Evolutionary conservation across 2,329 filamentous ascomycete species (phyloP).

Genomic region (Fusarium zealandicum): DNA sequence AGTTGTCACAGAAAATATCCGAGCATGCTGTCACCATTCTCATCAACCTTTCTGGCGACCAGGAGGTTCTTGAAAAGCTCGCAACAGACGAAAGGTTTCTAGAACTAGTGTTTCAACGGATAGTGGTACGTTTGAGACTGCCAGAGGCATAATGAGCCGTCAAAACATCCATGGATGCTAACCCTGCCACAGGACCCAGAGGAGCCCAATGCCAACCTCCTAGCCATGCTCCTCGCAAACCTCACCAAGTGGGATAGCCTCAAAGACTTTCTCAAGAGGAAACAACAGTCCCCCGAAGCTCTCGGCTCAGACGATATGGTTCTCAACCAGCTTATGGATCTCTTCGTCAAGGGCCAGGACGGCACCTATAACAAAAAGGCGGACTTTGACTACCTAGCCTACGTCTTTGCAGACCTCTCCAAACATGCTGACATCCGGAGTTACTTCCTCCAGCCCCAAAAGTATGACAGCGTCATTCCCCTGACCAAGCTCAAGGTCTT

Average conservation of each 20-base stretch:
- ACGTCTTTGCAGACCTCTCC: conserved; percentile 91
- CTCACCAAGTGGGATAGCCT: conserved; percentile 81
- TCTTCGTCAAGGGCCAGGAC: conserved; percentile 91
- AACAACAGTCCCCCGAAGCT: conserved; percentile 71
- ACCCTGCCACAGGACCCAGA: conserved; percentile 63
- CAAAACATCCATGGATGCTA: not conserved
- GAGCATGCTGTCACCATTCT: conserved; percentile 91
- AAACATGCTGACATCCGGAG: conserved; percentile 78
- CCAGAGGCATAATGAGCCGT: no score
- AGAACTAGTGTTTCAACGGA: conserved; percentile 72
- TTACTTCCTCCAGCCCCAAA: conserved; percentile 76
- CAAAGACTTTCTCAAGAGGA: conserved; percentile 71
- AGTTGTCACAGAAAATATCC: conserved; percentile 74
- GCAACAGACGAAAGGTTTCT: conserved; percentile 83
- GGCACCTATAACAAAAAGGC: conserved; percentile 84
- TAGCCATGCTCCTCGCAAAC: conserved; percentile 94
- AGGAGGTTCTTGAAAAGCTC: conserved; percentile 75
- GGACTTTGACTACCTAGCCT: conserved; percentile 91
- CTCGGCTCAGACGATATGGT: conserved; percentile 76
- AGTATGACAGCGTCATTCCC: conserved; percentile 85
- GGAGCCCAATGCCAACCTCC: conserved; percentile 82
- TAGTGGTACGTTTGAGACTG: conserved; percentile 67
- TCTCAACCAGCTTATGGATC: conserved; percentile 91
- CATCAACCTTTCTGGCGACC: conserved; percentile 82
- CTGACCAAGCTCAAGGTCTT: conserved; percentile 93